Evolutionary conservation across 1,284 basidiomycete genomes (phyloP).

Genomic region (Sanghuangporus sanghuang): DNA sequence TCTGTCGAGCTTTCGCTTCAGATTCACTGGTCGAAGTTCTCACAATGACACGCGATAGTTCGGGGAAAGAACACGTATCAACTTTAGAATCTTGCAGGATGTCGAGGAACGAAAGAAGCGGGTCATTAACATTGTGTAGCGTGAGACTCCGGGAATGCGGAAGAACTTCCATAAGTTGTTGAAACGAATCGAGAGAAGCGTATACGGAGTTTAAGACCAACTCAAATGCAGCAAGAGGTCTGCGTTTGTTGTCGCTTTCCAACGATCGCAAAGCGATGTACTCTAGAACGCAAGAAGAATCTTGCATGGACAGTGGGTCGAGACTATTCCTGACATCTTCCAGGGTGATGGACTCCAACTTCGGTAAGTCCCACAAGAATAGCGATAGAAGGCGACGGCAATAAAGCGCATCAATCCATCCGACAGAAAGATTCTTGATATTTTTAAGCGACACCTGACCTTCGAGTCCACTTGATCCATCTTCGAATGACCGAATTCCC

Average conservation of each 20-base stretch:
- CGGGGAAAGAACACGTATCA: background rate
- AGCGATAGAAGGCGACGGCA: conserved; percentile 37
- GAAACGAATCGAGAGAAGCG: background rate
- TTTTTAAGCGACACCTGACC: conserved; percentile 28
- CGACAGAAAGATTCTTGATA: conserved; percentile 38
- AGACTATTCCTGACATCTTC: conserved; percentile 40
- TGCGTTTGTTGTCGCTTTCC: background rate
- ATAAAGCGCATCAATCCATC: conserved; percentile 41
- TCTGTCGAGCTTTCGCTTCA: background rate
- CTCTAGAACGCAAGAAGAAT: conserved; percentile 31
- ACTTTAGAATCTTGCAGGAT: background rate
- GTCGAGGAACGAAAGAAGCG: background rate
- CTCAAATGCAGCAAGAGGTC: background rate
- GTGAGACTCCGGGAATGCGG: background rate
- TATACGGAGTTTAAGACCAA: background rate
- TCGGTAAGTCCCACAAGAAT: conserved; percentile 33
- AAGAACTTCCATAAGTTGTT: background rate
- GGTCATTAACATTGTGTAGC: conserved; percentile 1
- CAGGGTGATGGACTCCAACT: conserved; percentile 33
- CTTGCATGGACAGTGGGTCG: conserved; percentile 26
- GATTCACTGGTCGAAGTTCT: background rate
- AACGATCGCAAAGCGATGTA: conserved; percentile 14
- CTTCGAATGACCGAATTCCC: conserved; percentile 32
- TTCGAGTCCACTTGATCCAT: conserved; percentile 3
- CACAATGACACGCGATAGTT: background rate